Evolutionary conservation across 148 eudicot genomes (phyloP).

Genomic region (Rhododendron ferrugineum): DNA sequence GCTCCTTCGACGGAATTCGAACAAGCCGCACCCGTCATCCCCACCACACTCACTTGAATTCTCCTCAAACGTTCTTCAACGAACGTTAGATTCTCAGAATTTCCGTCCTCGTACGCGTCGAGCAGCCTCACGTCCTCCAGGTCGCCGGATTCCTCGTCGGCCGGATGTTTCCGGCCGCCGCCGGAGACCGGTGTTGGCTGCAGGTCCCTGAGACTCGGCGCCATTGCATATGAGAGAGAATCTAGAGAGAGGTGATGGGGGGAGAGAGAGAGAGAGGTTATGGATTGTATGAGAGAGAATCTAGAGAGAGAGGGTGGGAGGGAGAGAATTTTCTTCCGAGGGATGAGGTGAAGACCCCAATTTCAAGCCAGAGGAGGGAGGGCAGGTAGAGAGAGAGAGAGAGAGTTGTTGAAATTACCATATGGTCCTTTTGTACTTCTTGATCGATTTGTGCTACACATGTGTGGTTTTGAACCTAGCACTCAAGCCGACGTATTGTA

Average conservation of each 20-base stretch:
- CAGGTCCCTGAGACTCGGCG: constrained; percentile 37
- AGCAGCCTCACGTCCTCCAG: constrained; percentile 67
- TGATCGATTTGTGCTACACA: background rate
- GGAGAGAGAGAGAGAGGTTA: background rate
- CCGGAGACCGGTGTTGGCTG: constrained; percentile 33
- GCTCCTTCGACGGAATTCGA: constrained; percentile 85
- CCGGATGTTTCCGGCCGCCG: constrained; percentile 5
- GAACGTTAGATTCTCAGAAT: background rate
- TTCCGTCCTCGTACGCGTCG: constrained; percentile 33
- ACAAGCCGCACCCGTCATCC: constrained; percentile 95
- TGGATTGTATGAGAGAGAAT: background rate
- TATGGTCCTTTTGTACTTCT: background rate
- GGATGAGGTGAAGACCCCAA: background rate
- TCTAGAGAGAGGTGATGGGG: background rate
- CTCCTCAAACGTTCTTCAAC: constrained; percentile 19
- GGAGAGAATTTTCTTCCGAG: background rate
- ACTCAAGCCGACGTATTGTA: too few species aligned
- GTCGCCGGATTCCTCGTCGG: constrained; percentile 25
- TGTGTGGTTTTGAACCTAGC: too few species aligned
- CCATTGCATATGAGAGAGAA: constrained; percentile 26
- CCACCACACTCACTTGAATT: constrained; percentile 67
- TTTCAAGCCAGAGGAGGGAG: background rate
- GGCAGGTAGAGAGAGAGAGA: background rate
- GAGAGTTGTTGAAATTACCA: background rate
- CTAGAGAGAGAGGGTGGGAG: background rate